Base-by-base conservation (phyloP, 2,329 filamentous ascomycete genomes). In the Dactylonectria estremocensis region DNA sequence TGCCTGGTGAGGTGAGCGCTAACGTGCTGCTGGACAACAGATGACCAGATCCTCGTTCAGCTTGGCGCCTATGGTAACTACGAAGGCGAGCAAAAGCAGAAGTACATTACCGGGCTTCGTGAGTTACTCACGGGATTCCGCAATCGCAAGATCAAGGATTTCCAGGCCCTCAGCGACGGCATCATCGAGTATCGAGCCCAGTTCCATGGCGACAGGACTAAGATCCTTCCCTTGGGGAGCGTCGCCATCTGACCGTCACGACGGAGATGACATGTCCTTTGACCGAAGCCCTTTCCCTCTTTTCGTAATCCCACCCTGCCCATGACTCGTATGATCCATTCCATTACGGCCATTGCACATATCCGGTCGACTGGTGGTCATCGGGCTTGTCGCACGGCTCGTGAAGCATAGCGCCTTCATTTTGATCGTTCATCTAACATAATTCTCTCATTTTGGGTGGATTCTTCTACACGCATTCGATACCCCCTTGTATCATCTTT, bases 1-100 rank as follows among this genome's bases (percentile, higher is more conserved):
- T 69, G 64, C 69, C 72, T 69, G 65, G 67, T 66, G 80, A 81
- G 82, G 80, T 59, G 81, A 80, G 82, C 79, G 83, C 86, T 88
- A 84, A 89, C 86, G 77, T 74, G 74, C 70, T 64, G 67, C 74
- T 74, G 22, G 76, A 73, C 72, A 79, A 69, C 81, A 95, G 92
- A 94, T 84, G 90, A 92, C 79, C 89, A 91, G 77, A 90, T 94
- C 71, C 88, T 95, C 71, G 86, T 93, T 64, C 90, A 93, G 72
- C 87, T 95, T 60, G 92, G 92, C 50, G 90, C 87, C 53, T 86
- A 89, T 50, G 89, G 91, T 69, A 89, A 89, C 71, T 90, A 89
- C 77, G 87, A 85, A 48, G 87, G 87, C 72, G 87, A 90, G 66
- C 86, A 91, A 69, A 88, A 88, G 77, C 83, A 86, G 64, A 84